Conservation (phyloP, 2,329 filamentous ascomycete genomes). For the Trichoderma sp. region DNA sequence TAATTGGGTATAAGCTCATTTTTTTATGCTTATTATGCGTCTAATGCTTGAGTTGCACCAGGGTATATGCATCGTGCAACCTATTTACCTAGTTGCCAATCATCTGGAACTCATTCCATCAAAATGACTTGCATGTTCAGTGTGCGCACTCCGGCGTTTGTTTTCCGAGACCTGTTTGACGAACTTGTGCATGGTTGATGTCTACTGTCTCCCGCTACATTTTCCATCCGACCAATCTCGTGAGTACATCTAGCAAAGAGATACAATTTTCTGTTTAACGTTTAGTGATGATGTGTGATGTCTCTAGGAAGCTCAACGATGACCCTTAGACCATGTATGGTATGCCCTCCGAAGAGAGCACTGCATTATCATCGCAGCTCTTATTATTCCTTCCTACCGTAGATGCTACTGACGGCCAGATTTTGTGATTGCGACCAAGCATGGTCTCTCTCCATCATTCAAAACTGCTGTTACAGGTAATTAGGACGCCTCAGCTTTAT, state of each 20-base stretch:
- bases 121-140: neutral
- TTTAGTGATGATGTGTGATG: neutral
- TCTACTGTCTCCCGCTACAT: neutral
- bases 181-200: neutral
- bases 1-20: neutral
- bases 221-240: neutral
- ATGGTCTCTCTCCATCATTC: too few species aligned
- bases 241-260: neutral
- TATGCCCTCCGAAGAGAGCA: neutral
- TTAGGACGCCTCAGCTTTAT: too few species aligned
- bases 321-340: neutral
- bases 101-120: neutral
- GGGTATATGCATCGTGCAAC: neutral
- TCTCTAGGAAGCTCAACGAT: neutral
- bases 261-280: neutral
- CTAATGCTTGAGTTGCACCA: neutral
- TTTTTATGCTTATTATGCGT: neutral
- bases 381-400: too few species aligned
- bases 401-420: too few species aligned
- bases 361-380: neutral
- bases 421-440: too few species aligned
- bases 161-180: neutral
- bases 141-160: neutral
- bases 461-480: too few species aligned
- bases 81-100: neutral